phyloP scores from a whole-genome alignment of 1,284 basidiomycete species.

The Kalmanozyma brasiliensis region DNA sequence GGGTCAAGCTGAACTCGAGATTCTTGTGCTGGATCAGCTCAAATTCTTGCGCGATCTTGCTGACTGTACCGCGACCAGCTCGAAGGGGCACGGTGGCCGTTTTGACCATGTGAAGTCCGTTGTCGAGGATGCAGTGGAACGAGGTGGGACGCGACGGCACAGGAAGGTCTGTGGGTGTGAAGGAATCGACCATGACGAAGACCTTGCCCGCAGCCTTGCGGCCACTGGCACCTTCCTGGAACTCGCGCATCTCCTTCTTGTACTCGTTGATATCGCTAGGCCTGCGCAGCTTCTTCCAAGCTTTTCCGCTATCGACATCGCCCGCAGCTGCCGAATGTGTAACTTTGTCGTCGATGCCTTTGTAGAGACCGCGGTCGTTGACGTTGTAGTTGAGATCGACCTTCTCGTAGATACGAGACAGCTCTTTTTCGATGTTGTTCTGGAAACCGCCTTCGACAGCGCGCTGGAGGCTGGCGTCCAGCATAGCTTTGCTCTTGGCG shows the following conservation, averaged over 20 bases:
- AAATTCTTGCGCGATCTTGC: conserved; percentile 88
- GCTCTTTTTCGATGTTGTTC: conserved; percentile 54
- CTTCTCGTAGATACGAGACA: conserved; percentile 58
- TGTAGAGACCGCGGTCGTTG: conserved; percentile 60
- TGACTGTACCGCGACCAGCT: conserved; percentile 72
- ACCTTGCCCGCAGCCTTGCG: conserved; percentile 88
- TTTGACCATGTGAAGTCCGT: conserved; percentile 94
- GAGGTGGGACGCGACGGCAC: conserved; percentile 73
- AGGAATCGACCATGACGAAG: conserved; percentile 77
- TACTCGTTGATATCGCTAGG: conserved; percentile 97
- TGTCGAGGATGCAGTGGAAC: conserved; percentile 91
- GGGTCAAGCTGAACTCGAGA: conserved; percentile 64
- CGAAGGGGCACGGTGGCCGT: conserved; percentile 81
- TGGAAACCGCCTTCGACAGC: conserved; percentile 58
- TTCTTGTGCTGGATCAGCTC: conserved; percentile 71
- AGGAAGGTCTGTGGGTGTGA: conserved; percentile 57
- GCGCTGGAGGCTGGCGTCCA: conserved; percentile 54
- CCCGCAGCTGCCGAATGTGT: conserved; percentile 78
- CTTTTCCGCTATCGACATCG: conserved; percentile 82
- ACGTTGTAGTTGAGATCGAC: conserved; percentile 71
- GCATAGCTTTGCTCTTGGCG: conserved; percentile 50
- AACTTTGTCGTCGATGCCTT: conserved; percentile 69
- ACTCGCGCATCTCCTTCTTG: conserved; percentile 84
- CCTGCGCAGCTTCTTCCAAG: conserved; percentile 86
- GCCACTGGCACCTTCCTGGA: conserved; percentile 78